Conservation (phyloP, 371 early-diverging fungal species). For the Mortierella sp. region DNA sequence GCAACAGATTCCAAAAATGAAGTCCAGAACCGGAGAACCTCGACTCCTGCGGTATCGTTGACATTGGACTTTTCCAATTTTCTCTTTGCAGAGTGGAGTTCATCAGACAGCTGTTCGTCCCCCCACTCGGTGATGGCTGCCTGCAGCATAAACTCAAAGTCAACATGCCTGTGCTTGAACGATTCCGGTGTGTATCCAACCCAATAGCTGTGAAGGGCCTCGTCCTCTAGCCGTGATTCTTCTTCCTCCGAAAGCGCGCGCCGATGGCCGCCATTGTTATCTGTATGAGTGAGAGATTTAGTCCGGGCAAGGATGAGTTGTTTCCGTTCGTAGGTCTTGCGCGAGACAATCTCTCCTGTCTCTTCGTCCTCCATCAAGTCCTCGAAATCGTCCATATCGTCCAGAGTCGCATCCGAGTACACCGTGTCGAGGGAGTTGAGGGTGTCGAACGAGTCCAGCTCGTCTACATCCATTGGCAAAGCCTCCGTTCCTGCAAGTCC, state of each 20-base stretch:
- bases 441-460: conserved; percentile 37
- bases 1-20: conserved; percentile 53
- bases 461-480: conserved; percentile 25
- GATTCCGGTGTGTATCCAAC: conserved; percentile 41
- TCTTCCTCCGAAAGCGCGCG: conserved; percentile 35
- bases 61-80: conserved; percentile 64
- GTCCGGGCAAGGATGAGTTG: not conserved
- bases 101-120: conserved; percentile 35
- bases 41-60: conserved; percentile 59
- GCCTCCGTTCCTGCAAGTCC: not conserved
- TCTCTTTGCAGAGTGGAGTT: conserved; percentile 56
- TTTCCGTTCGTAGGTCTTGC: conserved; percentile 22
- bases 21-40: conserved; percentile 62
- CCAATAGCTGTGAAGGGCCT: conserved; percentile 53
- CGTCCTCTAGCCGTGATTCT: conserved; percentile 29
- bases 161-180: conserved; percentile 43
- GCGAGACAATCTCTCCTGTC: conserved; percentile 40
- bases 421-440: conserved; percentile 31
- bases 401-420: conserved; percentile 31
- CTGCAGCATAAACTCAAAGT: conserved; percentile 61
- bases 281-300: not conserved
- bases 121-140: conserved; percentile 61
- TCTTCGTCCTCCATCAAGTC: conserved; percentile 48
- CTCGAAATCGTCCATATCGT: conserved; percentile 31
- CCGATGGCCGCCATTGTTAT: not conserved